A percentile compares a stretch with the other conserved stretches of the same genome.
Conservation (phyloP, 2,329 filamentous ascomycete genomes). For the Sporothrix sp. region DNA sequence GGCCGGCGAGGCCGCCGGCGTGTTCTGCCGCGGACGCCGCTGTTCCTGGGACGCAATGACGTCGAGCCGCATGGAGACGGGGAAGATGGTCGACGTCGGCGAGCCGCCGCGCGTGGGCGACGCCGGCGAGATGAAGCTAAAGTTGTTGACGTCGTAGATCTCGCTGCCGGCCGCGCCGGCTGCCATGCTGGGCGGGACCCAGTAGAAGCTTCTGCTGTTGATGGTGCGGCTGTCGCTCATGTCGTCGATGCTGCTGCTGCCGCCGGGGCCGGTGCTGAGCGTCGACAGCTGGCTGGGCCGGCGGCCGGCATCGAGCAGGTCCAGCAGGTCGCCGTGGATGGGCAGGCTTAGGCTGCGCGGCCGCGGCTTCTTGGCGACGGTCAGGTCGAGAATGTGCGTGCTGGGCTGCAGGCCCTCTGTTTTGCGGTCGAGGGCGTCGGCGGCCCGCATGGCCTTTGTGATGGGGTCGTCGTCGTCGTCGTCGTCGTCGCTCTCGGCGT, state of each 20-base stretch:
- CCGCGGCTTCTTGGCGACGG: slow-evolving; percentile 21
- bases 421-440: slow-evolving; percentile 35
- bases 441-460: slow-evolving; percentile 33
- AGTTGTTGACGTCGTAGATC: slow-evolving; percentile 8
- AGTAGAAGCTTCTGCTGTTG: slow-evolving; percentile 5
- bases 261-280: neutral
- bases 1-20: neutral
- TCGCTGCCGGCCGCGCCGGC: slow-evolving; percentile 7
- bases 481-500: slow-evolving; percentile 18
- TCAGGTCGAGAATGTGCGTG: slow-evolving; percentile 39
- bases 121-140: slow-evolving; percentile 7
- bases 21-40: neutral
- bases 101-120: slow-evolving; percentile 2
- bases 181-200: slow-evolving; percentile 10
- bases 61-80: slow-evolving; percentile 12
- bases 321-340: slow-evolving; percentile 26
- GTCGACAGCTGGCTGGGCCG: slow-evolving; percentile 21
- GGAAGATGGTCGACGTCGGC: slow-evolving; percentile 13
- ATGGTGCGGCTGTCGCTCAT: neutral
- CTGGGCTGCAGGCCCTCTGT: slow-evolving; percentile 44
- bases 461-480: slow-evolving; percentile 34
- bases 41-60: slow-evolving; percentile 10
- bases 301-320: slow-evolving; percentile 4
- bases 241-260: slow-evolving; percentile 32
- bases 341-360: slow-evolving; percentile 43